Base-by-base conservation (phyloP, 768 basidiomycete genomes). In the Chlorophyllum brunneum region DNA sequence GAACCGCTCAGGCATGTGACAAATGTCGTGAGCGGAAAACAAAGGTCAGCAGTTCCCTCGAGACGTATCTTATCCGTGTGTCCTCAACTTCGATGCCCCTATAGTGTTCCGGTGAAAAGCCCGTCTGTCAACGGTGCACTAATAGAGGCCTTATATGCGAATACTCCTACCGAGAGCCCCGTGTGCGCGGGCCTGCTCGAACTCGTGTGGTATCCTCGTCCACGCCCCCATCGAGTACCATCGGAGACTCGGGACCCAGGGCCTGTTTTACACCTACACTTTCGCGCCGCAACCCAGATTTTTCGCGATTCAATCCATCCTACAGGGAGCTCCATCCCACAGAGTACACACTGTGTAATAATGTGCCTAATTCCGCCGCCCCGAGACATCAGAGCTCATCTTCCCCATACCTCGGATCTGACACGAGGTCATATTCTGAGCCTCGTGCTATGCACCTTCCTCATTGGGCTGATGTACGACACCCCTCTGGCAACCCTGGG, bases 21-120 rank as follows among this genome's bases (percentile, higher is more conserved):
- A 79, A 78, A 60, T 83, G 81, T 59, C 67, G 81, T 15, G 73
- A 76, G 52, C 70, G 80, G 22, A 83, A 83, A 65, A 80, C 79
- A 6, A 81, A 81, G 70, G 81, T 79, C 54, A 33, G 68, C 52
- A 20, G 22, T 33, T 33, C 23, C 8, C 18, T 5, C 9, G 11
- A 27, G n/a, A 41, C 24, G 24, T 23, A 27, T 11, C 42, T 30
- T 27, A 46, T 20, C 11, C 26, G 23, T 45, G 27, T 23, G 33
- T 16, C 38, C 29, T 23, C 22, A 54, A 31, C 29, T 41, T 20
- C 16, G 29, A 13, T 22, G 27, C 16, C 13, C 43, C 34, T 33
- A 11, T 56, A 83, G 81, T 83, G 81, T 59, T 80, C 79, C 11
- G 81, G 81, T n/a, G 74, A 76, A 33, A 72, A 70, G 41, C 81